Percentiles rank a stretch among this genome's conserved stretches.
These are phyloP conservation scores for Penicillium herquei DNA, from an alignment of 495 filamentous ascomycete species.

Conservation along the genomic window DNA sequence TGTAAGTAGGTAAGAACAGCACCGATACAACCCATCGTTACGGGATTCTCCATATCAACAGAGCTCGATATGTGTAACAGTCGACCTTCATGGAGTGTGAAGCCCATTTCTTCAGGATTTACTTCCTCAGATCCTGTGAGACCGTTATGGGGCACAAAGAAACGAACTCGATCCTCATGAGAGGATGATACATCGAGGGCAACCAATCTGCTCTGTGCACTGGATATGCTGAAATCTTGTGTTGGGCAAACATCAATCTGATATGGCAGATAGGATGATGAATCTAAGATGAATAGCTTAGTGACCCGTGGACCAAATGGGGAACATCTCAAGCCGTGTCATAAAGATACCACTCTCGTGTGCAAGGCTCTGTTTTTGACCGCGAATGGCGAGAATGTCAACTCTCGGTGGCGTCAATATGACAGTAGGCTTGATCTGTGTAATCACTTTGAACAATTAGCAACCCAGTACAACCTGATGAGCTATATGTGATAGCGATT, in stretches of 20 bases:
- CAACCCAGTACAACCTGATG: neutral
- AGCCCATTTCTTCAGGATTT: slow-evolving; percentile 46
- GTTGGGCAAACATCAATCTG: slow-evolving; percentile 70
- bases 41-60: slow-evolving; percentile 75
- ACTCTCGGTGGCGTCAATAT: slow-evolving; percentile 71
- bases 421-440: slow-evolving; percentile 77
- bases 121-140: slow-evolving; percentile 44
- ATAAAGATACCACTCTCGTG: slow-evolving; percentile 24
- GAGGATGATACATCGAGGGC: slow-evolving; percentile 43
- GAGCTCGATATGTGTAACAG: slow-evolving; percentile 68
- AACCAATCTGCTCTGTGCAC: slow-evolving; percentile 67
- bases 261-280: slow-evolving; percentile 56
- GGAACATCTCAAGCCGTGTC: neutral
- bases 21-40: slow-evolving; percentile 80
- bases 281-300: slow-evolving; percentile 19
- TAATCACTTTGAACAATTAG: slow-evolving; percentile 52
- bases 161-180: slow-evolving; percentile 38
- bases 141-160: slow-evolving; percentile 58
- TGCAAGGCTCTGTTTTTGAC: slow-evolving; percentile 20
- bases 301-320: neutral
- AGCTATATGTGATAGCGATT: neutral
- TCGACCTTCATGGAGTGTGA: slow-evolving; percentile 57
- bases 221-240: slow-evolving; percentile 73
- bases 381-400: slow-evolving; percentile 49
- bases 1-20: slow-evolving; percentile 79